Percentiles rank a stretch among this genome's conserved stretches.
Evolutionary conservation across 345 rosid genomes (phyloP).

Genomic region (Dipteronia sinensis): DNA sequence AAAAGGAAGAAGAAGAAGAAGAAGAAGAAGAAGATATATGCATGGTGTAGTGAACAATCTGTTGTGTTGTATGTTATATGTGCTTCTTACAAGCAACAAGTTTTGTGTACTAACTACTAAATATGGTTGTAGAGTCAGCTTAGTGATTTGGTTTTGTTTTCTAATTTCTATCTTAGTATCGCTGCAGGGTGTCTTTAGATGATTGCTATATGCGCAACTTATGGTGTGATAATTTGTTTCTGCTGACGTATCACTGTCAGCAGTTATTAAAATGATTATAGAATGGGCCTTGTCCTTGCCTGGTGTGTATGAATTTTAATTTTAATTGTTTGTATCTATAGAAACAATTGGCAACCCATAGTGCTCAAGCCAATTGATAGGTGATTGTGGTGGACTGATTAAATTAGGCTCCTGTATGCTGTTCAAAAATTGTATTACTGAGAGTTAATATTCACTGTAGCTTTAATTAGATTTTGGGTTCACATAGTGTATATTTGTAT

Average conservation of each 20-base stretch:
- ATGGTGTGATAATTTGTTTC: background rate
- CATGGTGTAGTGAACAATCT: background rate
- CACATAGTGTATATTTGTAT: background rate
- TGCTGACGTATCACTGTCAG: background rate
- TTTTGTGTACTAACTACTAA: background rate
- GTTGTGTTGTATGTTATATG: background rate
- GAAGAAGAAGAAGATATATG: background rate
- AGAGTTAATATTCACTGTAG: background rate
- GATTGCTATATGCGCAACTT: background rate
- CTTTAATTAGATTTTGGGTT: background rate
- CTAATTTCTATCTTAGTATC: background rate
- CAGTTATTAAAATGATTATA: slow-evolving; percentile 10
- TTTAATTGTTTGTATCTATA: background rate
- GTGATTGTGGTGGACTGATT: background rate
- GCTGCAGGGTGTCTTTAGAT: background rate
- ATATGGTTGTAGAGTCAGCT: background rate
- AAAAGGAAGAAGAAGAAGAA: too few species aligned
- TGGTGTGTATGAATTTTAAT: background rate
- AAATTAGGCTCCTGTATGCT: background rate
- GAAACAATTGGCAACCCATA: background rate
- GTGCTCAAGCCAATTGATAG: background rate
- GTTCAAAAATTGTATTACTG: background rate
- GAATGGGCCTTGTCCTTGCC: background rate
- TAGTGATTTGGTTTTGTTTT: background rate
- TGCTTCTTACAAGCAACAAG: background rate